phyloP scores from a whole-genome alignment of 1,284 basidiomycete species.

The Fomitopsis betulina region DNA sequence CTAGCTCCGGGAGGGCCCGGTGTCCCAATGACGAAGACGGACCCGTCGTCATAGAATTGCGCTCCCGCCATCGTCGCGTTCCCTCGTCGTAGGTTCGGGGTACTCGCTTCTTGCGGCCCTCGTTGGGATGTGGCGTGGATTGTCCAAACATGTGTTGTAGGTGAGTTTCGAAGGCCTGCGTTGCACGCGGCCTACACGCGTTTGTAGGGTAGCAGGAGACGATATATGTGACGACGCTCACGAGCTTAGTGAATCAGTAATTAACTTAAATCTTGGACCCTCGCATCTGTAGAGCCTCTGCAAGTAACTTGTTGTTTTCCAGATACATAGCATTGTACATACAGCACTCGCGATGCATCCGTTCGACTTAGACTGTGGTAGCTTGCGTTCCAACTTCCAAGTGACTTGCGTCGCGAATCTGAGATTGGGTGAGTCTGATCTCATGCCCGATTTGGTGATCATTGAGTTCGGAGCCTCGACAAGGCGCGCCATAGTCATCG shows the following conservation, averaged over 20 bases:
- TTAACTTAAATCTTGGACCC: conserved; percentile 13
- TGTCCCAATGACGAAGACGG: conserved; percentile 16
- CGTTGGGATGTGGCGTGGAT: conserved; percentile 1
- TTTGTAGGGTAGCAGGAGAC: background rate
- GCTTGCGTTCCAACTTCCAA: background rate
- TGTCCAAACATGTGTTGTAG: background rate
- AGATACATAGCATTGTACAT: conserved; percentile 1
- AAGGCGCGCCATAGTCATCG: background rate
- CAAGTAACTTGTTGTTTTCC: conserved; percentile 1
- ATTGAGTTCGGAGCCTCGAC: background rate
- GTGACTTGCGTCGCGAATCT: background rate
- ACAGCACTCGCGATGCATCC: background rate
- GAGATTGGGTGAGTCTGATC: background rate
- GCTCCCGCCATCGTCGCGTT: background rate
- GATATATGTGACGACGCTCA: conserved; percentile 1
- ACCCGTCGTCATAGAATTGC: conserved; percentile 23
- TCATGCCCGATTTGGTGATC: background rate
- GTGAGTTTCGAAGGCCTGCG: background rate
- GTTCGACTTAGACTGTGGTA: background rate
- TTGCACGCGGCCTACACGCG: background rate
- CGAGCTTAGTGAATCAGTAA: conserved; percentile 3
- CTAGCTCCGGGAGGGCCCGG: conserved; percentile 26
- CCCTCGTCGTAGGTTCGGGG: background rate
- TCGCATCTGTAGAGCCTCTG: conserved; percentile 21
- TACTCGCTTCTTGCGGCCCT: background rate